Percentiles rank a stretch among this genome's conserved stretches.
phyloP scores from a whole-genome alignment of 2,329 filamentous ascomycete species.

The Malbranchea zuffiana region DNA sequence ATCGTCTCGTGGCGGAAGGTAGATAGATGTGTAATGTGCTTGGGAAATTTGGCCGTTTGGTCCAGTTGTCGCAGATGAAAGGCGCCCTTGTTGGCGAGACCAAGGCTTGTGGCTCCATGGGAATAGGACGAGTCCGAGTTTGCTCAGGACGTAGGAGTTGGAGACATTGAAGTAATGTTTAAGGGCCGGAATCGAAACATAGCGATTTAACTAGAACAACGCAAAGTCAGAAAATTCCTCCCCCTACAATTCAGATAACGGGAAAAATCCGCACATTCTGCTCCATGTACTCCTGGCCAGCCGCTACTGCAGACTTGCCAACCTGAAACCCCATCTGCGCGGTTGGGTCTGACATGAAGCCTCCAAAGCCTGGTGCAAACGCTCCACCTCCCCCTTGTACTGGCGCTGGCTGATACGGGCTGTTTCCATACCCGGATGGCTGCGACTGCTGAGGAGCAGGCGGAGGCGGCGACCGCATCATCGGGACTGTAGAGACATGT shows the following conservation, averaged over 20 bases:
- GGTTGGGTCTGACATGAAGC: conserved; percentile 92
- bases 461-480: conserved; percentile 88
- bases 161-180: conserved; percentile 99
- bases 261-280: conserved; percentile 59
- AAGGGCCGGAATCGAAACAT: conserved; percentile 81
- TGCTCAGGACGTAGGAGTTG: conserved; percentile 90
- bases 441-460: conserved; percentile 61
- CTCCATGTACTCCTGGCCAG: conserved; percentile 88
- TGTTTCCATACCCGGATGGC: conserved; percentile 40
- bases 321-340: conserved; percentile 92
- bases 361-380: conserved; percentile 57
- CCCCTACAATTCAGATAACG: neutral
- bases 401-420: conserved; percentile 39
- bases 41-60: conserved; percentile 54
- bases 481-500: conserved; percentile 94
- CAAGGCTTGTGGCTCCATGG: conserved; percentile 97
- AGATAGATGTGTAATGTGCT: conserved; percentile 45
- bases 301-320: conserved; percentile 80
- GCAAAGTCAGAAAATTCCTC: conserved; percentile 2
- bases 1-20: conserved; percentile 85
- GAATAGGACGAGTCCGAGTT: conserved; percentile 86
- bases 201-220: conserved; percentile 55
- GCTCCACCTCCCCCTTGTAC: conserved; percentile 31
- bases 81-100: conserved; percentile 70
- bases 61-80: conserved; percentile 31